Percentiles rank a stretch among this genome's conserved stretches.
These are phyloP conservation scores for Spirogloea muscicola DNA, from an alignment of 139 green algal genomes.

Conservation along the genomic window DNA sequence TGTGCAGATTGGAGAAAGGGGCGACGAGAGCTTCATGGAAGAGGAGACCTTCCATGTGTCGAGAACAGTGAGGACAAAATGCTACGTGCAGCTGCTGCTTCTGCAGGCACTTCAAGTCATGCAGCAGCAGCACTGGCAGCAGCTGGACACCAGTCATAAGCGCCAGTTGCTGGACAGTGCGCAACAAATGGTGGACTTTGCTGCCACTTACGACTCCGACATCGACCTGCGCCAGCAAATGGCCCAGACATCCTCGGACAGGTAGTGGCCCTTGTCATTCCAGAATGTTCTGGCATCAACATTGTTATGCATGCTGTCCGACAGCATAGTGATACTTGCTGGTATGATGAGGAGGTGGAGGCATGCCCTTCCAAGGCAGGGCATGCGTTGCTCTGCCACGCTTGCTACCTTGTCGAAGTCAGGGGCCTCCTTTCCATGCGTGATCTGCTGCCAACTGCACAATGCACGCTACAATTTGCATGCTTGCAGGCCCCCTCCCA, in stretches of 20 bases:
- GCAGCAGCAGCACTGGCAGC: slow-evolving; percentile 32
- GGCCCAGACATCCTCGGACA: background rate
- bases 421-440: no score
- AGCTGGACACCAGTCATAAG: slow-evolving; percentile 15
- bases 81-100: slow-evolving; percentile 39
- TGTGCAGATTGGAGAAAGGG: background rate
- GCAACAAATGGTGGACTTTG: slow-evolving; percentile 26
- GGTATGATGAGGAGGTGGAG: no score
- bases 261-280: no score
- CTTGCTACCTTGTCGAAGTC: no score
- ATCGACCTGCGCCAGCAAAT: slow-evolving; percentile 8
- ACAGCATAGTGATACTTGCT: no score
- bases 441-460: no score
- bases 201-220: slow-evolving; percentile 36
- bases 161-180: slow-evolving; percentile 20
- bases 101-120: slow-evolving; percentile 17
- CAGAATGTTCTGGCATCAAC: no score
- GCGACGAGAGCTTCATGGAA: background rate
- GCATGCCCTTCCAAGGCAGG: no score
- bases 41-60: background rate
- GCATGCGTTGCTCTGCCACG: no score
- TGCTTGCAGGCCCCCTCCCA: slow-evolving; percentile 8
- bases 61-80: slow-evolving; percentile 22
- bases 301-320: no score
- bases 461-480: no score